phyloP scores from a whole-genome alignment of 495 filamentous ascomycete species.

The Daldinia loculata region DNA sequence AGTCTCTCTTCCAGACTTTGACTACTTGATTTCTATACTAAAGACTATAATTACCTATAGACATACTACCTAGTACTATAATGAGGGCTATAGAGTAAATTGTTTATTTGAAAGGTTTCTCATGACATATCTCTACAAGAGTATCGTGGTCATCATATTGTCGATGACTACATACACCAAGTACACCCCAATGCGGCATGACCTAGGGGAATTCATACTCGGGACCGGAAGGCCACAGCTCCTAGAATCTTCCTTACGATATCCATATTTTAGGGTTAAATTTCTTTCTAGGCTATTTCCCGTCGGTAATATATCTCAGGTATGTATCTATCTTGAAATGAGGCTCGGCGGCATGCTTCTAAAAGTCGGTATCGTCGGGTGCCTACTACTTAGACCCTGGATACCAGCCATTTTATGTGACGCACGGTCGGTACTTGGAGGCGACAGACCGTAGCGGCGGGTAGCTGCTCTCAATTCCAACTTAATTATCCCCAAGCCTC shows the following conservation, averaged over 20 bases:
- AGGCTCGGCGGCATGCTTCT: not conserved
- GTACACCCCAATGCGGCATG: not conserved
- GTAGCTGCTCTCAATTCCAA: not conserved
- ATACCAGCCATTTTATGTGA: conserved; percentile 11
- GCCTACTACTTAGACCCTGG: not conserved
- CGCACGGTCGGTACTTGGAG: conserved; percentile 18
- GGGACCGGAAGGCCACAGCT: not conserved
- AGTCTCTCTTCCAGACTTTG: too few relatives aligned
- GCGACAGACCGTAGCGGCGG: conserved; percentile 3
- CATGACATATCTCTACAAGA: too few relatives aligned
- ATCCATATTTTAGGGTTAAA: not conserved
- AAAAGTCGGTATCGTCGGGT: not conserved
- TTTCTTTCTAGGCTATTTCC: not conserved
- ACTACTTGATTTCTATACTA: too few relatives aligned
- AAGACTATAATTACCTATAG: too few relatives aligned
- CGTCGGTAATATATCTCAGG: not conserved
- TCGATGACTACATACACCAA: too few relatives aligned
- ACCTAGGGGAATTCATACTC: not conserved
- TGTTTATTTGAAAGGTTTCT: too few relatives aligned
- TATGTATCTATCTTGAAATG: not conserved
- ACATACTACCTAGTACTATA: too few relatives aligned
- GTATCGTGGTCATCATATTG: too few relatives aligned
- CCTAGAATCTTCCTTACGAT: not conserved
- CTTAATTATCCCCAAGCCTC: conserved; percentile 8
- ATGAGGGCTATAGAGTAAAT: too few relatives aligned